Evolutionary conservation across 345 rosid species (phyloP), one percentile per base, ranked within the genome.

Genomic region (Fremontodendron californicum): DNA sequence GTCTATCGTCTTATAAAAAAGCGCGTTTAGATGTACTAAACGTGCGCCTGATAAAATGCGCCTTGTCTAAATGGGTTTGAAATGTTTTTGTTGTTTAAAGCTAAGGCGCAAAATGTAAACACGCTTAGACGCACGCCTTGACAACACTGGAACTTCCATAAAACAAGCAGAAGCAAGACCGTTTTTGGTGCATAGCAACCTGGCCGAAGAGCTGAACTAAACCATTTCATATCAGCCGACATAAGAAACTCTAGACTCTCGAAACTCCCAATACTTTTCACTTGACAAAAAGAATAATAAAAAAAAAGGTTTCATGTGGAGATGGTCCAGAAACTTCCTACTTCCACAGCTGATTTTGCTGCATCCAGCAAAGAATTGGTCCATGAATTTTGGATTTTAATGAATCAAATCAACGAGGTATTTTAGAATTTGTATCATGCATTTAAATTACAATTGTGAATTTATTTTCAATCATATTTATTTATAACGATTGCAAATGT

Each of bases 171-270:
- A 64, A 23, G 40, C 11, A 57, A 68, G 71, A 55, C 43, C 48
- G 71, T 31, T 58, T 54, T 65, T 65, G 7, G 31, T 21, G 12
- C 58, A 19, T 64, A 58, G 52, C 65, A 70, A 81, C 81, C 86
- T 78, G 75, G 54, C 31, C 57, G 60, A 31, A 78, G 49, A 58
- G 49, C 64, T 42, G 51, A 48, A 52, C 78, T 48, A 65, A 81
- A 79, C 71, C 78, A 80, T 81, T 77, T 77, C 82, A 58, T 76
- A 39, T 69, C 70, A 40, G 29, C n/a, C n/a, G 9, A 51, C 57
- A 8, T 19, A 7, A 19, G 6, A 49, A 21, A 52, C 25, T n/a
- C 9, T 19, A 2, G 3, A 52, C 9, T 54, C 10, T n/a, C 5
- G 7, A 39, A 39, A 39, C 40, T 39, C 40, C 6, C 7, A 5